These are phyloP conservation scores for Trichoderma pleuroti DNA, from an alignment of 2,329 filamentous ascomycete species.

Conservation along the genomic window DNA sequence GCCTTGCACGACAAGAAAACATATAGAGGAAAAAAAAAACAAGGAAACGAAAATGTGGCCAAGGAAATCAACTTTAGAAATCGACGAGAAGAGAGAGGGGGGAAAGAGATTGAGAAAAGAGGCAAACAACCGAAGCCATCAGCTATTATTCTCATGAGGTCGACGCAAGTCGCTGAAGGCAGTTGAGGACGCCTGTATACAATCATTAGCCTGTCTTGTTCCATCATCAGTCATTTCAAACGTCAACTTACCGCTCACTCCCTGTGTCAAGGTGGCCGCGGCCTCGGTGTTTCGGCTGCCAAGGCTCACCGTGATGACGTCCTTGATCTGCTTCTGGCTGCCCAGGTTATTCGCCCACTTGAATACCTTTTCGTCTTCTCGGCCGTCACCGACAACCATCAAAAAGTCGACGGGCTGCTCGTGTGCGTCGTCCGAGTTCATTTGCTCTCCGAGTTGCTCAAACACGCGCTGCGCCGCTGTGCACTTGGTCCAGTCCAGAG, in stretches of 20 bases:
- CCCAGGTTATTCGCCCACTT: slow-evolving; percentile 83
- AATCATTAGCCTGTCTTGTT: not conserved
- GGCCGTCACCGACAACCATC: slow-evolving; percentile 83
- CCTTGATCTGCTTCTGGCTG: slow-evolving; percentile 54
- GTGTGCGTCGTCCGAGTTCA: slow-evolving; percentile 30
- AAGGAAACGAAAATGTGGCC: not conserved
- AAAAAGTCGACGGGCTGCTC: slow-evolving; percentile 70
- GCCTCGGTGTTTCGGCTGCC: slow-evolving; percentile 87
- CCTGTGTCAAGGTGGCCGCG: slow-evolving; percentile 79
- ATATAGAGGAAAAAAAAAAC: not conserved
- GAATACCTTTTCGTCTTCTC: slow-evolving; percentile 92
- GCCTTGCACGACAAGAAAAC: slow-evolving; percentile 6
- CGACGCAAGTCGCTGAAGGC: slow-evolving; percentile 41
- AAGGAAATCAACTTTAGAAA: not conserved
- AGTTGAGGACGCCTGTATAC: slow-evolving; percentile 39
- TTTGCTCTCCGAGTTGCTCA: slow-evolving; percentile 48
- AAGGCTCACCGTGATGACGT: slow-evolving; percentile 81
- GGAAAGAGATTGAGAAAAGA: not conserved
- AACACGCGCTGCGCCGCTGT: slow-evolving; percentile 76
- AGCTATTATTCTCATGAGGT: slow-evolving; percentile 21
- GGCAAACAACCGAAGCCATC: not conserved
- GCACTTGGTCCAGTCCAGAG: slow-evolving; percentile 81
- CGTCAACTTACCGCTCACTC: slow-evolving; percentile 71
- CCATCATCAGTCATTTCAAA: not conserved
- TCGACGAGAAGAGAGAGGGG: not conserved